Evolutionary conservation across 371 early-diverging fungal genomes (phyloP).

Genomic region (Zopfochytrium polystomum): DNA sequence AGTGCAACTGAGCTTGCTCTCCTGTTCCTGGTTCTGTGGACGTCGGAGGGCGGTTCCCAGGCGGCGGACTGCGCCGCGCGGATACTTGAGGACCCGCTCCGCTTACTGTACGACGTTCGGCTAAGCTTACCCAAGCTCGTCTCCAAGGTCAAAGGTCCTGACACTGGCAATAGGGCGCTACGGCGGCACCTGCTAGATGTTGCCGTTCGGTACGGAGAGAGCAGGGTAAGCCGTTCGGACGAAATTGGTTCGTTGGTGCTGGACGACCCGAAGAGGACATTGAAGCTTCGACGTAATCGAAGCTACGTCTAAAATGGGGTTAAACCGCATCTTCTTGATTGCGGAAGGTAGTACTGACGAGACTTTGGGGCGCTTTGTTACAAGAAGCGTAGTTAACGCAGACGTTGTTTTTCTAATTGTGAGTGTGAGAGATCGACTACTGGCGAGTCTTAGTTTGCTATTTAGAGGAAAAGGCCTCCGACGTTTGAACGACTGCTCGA

Average conservation of each 20-base stretch:
- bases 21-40: conserved; percentile 1
- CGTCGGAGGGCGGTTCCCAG: conserved; percentile 7
- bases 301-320: too few relatives aligned
- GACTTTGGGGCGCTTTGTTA: too few relatives aligned
- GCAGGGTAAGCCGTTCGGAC: conserved; percentile 1
- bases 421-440: too few relatives aligned
- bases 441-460: too few relatives aligned
- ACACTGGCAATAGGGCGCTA: background rate
- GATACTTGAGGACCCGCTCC: conserved; percentile 1
- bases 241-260: background rate
- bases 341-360: too few relatives aligned
- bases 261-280: background rate
- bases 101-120: conserved; percentile 3
- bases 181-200: background rate
- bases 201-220: conserved; percentile 6
- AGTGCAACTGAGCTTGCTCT: background rate
- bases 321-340: too few relatives aligned
- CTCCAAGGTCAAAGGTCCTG: background rate
- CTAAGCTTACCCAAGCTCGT: background rate
- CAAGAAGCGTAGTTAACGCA: too few relatives aligned
- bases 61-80: conserved; percentile 6
- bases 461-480: too few relatives aligned
- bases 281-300: too few relatives aligned
- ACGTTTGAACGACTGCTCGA: too few relatives aligned
- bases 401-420: too few relatives aligned